Evolutionary conservation across 2,329 filamentous ascomycete species (phyloP).

Genomic region (Sporothrix variecibatus): DNA sequence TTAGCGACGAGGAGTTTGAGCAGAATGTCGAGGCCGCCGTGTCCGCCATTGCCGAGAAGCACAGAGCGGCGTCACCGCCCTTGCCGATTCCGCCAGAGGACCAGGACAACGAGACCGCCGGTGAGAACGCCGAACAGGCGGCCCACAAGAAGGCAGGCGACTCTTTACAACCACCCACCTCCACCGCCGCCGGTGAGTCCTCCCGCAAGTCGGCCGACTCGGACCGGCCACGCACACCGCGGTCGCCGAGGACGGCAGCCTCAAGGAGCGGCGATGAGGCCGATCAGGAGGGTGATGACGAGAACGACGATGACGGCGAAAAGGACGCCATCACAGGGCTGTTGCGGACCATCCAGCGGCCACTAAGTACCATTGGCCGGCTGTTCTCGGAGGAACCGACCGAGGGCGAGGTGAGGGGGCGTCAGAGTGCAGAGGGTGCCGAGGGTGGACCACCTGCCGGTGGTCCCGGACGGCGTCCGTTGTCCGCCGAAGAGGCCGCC

Average conservation of each 20-base stretch:
- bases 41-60: conserved; percentile 90
- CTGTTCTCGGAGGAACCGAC: conserved; percentile 78
- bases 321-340: conserved; percentile 81
- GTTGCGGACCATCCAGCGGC: conserved; percentile 85
- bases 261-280: background rate
- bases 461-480: conserved; percentile 41
- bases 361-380: conserved; percentile 85
- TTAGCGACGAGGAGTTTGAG: conserved; percentile 94
- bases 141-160: conserved; percentile 1
- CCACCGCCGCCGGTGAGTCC: background rate
- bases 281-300: background rate
- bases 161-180: background rate
- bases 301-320: conserved; percentile 61
- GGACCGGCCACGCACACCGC: conserved; percentile 34
- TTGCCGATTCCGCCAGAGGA: conserved; percentile 39
- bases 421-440: background rate
- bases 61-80: conserved; percentile 58
- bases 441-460: conserved; percentile 31
- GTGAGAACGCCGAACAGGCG: conserved; percentile 12
- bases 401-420: background rate
- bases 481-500: conserved; percentile 82
- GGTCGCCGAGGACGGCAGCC: conserved; percentile 44
- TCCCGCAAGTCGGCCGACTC: conserved; percentile 47
- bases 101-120: background rate
- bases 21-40: conserved; percentile 95